These are phyloP conservation scores for Tulasnella sp. DNA, from an alignment of 768 basidiomycete genomes.

Conservation along the genomic window DNA sequence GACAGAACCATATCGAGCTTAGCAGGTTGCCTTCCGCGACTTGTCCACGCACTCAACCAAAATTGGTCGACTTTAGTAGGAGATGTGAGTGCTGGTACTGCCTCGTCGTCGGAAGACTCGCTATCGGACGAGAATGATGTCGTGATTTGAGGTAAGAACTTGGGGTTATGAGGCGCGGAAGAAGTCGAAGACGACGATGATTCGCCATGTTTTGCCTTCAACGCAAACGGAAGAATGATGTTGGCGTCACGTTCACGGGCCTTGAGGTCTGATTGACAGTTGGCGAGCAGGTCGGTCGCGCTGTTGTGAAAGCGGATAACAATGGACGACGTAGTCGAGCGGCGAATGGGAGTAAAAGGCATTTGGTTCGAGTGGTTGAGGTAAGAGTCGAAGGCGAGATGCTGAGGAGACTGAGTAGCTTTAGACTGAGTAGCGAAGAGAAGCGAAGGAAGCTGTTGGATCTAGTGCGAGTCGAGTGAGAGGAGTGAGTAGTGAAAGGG, in stretches of 20 bases:
- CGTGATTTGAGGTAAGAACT: background rate
- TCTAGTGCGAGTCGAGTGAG: too few species aligned
- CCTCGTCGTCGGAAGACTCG: conserved; percentile 3
- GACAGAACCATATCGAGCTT: conserved; percentile 36
- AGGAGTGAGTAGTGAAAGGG: too few species aligned
- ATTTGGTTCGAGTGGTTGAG: background rate
- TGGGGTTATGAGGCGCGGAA: background rate
- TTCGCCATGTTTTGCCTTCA: conserved; percentile 35
- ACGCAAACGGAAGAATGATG: conserved; percentile 42
- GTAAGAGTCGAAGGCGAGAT: background rate
- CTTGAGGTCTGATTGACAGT: conserved; percentile 32
- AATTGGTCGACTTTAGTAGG: conserved; percentile 8
- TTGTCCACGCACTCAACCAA: conserved; percentile 12
- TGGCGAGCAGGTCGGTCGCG: conserved; percentile 32
- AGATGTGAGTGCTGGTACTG: background rate
- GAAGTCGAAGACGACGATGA: background rate
- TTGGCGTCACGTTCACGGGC: conserved; percentile 36
- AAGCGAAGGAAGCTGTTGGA: too few species aligned
- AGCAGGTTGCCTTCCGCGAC: conserved; percentile 11
- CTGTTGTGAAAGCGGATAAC: conserved; percentile 29
- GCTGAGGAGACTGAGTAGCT: background rate
- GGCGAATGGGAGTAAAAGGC: conserved; percentile 8
- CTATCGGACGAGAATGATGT: background rate
- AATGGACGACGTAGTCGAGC: conserved; percentile 1
- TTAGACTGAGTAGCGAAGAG: background rate